Base-by-base conservation (phyloP, 805 yeast species). In the Candida railenensis region DNA sequence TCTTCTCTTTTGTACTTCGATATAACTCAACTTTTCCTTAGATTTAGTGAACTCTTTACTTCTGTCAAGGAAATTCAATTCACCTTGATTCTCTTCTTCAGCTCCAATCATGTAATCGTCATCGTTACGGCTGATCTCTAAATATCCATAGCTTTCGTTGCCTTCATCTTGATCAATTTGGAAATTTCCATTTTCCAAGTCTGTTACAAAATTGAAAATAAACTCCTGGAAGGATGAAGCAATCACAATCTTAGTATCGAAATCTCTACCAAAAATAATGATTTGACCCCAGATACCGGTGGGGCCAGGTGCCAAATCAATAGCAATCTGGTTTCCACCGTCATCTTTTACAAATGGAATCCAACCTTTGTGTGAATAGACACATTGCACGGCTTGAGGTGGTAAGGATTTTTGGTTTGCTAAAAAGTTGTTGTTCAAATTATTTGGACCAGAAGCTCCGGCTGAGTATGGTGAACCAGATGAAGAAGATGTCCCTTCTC, bases 21-120 rank as follows among this genome's bases (percentile, higher is more conserved):
- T 58, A 53, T 72, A 73, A n/a, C 63, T 58, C n/a, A 67, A 53
- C 44, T 62, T 63, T 40, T 54, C 58, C 34, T 51, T 47, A 3
- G 59, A 59, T 38, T 57, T 56, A 36, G 64, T 63, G 39, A 72
- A 69, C 54, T 71, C 76, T 15, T 60, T 58, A 5, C 65, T 64
- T 45, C 62, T 61, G 48, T 73, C 77, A 45, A 52, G 63, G 49
- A 62, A 73, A 20, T 57, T 48, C 45, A 73, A 69, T 49, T 73
- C 76, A 4, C 77, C 77, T 50, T 68, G 65, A 39, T 62, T 75
- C 52, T 70, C 77, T 45, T 72, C 77, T 50, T 71, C 75, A 43
- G 71, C 76, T 7, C 76, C 77, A 55, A 72, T 59, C 63, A 58
- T 62, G 54, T 65, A 69, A 52, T 69, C 74, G 46, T 54, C 57